Conservation (phyloP, 495 filamentous ascomycete genomes). For the Podospora conica region DNA sequence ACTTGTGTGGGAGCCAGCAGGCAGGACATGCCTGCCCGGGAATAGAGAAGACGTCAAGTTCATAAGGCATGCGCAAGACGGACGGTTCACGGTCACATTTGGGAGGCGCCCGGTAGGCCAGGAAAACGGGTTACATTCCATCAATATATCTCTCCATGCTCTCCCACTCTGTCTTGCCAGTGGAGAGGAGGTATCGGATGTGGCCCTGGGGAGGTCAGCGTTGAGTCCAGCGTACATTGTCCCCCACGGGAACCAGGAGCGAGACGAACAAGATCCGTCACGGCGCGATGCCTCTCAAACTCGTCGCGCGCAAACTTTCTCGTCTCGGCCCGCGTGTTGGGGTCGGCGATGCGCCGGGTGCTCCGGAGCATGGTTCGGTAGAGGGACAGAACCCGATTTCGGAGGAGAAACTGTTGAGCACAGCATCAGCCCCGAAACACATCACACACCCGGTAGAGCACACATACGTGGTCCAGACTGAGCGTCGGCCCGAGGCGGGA, state of each 20-base stretch:
- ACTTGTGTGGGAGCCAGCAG: no score
- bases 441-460: background rate
- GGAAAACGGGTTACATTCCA: constrained; percentile 34
- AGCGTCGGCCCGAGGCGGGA: constrained; percentile 34
- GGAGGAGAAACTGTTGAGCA: constrained; percentile 51
- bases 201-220: constrained; percentile 29
- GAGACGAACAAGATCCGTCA: constrained; percentile 60
- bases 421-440: background rate
- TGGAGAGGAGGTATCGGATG: constrained; percentile 52
- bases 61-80: background rate
- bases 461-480: constrained; percentile 47
- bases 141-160: constrained; percentile 54
- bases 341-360: constrained; percentile 44
- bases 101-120: background rate
- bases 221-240: constrained; percentile 2
- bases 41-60: background rate
- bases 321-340: constrained; percentile 56
- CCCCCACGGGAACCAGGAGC: no score
- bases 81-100: background rate
- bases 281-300: constrained; percentile 64
- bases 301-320: constrained; percentile 65
- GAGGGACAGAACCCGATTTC: constrained; percentile 47
- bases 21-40: background rate
- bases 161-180: constrained; percentile 55
- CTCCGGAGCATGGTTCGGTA: constrained; percentile 54